Evolutionary conservation across 2,329 filamentous ascomycete species (phyloP).

Genomic region (Xylaria sp.): DNA sequence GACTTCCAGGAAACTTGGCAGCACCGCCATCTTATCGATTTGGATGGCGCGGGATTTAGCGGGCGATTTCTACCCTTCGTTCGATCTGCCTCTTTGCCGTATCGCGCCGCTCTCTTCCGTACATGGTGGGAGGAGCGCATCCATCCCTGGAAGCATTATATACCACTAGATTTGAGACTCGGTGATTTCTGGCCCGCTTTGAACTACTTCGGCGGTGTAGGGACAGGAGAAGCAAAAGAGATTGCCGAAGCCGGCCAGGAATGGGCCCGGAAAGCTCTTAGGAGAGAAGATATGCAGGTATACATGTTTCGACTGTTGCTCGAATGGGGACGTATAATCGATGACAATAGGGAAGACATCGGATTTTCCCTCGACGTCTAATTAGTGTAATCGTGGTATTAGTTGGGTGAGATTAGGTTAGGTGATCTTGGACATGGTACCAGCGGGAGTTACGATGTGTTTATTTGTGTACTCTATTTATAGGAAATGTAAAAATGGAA

Average conservation of each 20-base stretch:
- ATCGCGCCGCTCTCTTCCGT: slow-evolving; percentile 69
- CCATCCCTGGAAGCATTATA: slow-evolving; percentile 70
- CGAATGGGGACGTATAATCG: slow-evolving; percentile 58
- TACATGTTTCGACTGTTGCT: slow-evolving; percentile 65
- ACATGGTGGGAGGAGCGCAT: slow-evolving; percentile 73
- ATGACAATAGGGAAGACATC: slow-evolving; percentile 52
- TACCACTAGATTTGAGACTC: slow-evolving; percentile 64
- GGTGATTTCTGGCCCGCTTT: slow-evolving; percentile 45
- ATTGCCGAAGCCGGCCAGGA: slow-evolving; percentile 63
- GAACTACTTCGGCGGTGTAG: slow-evolving; percentile 44
- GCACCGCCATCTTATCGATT: slow-evolving; percentile 67
- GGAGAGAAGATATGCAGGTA: slow-evolving; percentile 67
- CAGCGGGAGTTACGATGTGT: not conserved
- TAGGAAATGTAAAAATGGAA: not conserved
- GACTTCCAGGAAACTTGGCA: slow-evolving; percentile 52
- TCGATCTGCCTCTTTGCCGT: slow-evolving; percentile 60
- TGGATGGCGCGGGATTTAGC: slow-evolving; percentile 65
- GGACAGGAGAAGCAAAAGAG: slow-evolving; percentile 53
- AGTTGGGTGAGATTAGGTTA: not conserved
- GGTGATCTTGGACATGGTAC: not conserved
- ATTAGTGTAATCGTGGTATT: not conserved
- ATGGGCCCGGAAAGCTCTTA: slow-evolving; percentile 65
- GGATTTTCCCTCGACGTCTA: slow-evolving; percentile 43
- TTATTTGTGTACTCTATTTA: not conserved
- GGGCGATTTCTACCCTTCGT: slow-evolving; percentile 64